Conservation (phyloP, 352 stramenopile species). For the Globisporangium paddicum region DNA sequence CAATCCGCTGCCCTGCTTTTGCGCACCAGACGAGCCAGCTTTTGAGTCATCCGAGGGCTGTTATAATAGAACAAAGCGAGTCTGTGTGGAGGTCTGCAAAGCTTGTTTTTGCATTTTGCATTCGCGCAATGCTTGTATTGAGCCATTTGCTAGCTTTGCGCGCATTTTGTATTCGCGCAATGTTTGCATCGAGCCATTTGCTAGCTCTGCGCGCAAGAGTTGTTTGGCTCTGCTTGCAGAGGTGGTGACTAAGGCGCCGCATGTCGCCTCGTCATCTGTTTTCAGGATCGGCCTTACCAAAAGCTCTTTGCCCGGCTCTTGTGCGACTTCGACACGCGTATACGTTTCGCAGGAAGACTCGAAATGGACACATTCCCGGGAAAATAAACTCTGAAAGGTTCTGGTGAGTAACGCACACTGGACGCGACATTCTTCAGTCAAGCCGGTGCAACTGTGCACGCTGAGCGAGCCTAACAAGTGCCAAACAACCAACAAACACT, state of each 20-base stretch:
- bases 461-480: background rate
- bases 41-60: background rate
- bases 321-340: background rate
- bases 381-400: background rate
- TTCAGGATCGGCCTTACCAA: background rate
- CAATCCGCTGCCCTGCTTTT: background rate
- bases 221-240: background rate
- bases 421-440: background rate
- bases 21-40: background rate
- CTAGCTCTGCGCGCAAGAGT: background rate
- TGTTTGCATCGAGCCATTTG: background rate
- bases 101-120: no score
- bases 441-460: background rate
- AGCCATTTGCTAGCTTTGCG: no score
- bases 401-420: conserved; percentile 4
- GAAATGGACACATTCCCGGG: conserved; percentile 5
- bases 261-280: background rate
- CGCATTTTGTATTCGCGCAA: background rate
- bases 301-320: background rate
- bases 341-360: background rate
- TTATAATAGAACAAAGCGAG: background rate
- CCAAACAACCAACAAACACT: no score
- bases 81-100: background rate
- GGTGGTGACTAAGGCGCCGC: conserved; percentile 1
- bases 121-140: no score